Percentiles rank a stretch among this genome's conserved stretches.
phyloP scores from a whole-genome alignment of 495 filamentous ascomycete genomes.

The Annulohypoxylon bovei region DNA sequence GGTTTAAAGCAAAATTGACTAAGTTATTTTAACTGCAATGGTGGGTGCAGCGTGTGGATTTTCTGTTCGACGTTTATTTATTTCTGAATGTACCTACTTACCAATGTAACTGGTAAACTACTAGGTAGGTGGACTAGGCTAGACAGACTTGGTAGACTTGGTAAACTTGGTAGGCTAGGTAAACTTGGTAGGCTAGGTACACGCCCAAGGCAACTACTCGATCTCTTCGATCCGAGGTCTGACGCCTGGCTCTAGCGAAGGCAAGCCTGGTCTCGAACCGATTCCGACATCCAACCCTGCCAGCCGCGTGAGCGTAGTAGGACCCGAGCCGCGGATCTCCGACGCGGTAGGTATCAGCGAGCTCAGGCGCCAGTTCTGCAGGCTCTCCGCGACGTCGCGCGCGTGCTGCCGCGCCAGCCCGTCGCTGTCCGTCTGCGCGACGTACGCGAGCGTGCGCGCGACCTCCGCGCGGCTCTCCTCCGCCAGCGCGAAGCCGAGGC shows the following conservation, averaged over 20 bases:
- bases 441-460: constrained; percentile 69
- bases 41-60: no score
- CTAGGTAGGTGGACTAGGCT: no score
- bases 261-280: constrained; percentile 37
- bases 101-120: no score
- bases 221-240: constrained; percentile 60
- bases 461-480: constrained; percentile 69
- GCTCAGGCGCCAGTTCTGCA: constrained; percentile 75
- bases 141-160: no score
- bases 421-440: constrained; percentile 75
- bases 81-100: no score
- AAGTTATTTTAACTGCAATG: no score
- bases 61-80: no score
- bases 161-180: no score
- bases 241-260: constrained; percentile 24
- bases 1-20: no score
- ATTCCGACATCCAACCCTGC: constrained; percentile 55
- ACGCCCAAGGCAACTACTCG: no score
- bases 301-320: constrained; percentile 48
- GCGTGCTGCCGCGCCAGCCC: constrained; percentile 78
- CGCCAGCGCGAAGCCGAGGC: constrained; percentile 70
- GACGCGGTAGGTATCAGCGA: constrained; percentile 49
- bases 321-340: constrained; percentile 4
- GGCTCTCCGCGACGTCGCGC: constrained; percentile 72
- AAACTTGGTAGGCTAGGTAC: no score